phyloP scores from a whole-genome alignment of 345 rosid species.

The Brassica rapa region DNA sequence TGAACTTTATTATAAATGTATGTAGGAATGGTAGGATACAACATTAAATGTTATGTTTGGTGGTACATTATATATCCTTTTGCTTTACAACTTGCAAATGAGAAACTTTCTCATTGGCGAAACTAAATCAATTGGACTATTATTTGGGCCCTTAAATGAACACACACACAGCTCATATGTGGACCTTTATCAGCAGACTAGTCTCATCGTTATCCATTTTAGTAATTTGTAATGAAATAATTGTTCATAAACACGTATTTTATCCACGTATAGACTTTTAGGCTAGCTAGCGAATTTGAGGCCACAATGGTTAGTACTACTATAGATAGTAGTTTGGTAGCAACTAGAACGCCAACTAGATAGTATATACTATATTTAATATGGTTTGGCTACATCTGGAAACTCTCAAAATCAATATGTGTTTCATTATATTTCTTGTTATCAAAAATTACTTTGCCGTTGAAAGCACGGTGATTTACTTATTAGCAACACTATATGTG shows the following conservation, averaged over 20 bases:
- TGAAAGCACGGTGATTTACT: slow-evolving; percentile 1
- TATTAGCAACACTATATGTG: slow-evolving; percentile 14
- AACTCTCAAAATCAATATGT: slow-evolving; percentile 22
- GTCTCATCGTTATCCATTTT: slow-evolving; percentile 1
- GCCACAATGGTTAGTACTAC: slow-evolving; percentile 18
- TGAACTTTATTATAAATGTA: slow-evolving; percentile 21
- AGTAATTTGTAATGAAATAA: not conserved
- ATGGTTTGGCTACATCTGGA: slow-evolving; percentile 27
- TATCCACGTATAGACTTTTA: not conserved
- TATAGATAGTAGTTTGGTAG: slow-evolving; percentile 6
- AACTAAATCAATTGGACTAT: slow-evolving; percentile 14
- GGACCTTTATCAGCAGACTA: slow-evolving; percentile 28
- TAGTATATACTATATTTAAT: not conserved
- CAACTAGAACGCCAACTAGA: slow-evolving; percentile 11
- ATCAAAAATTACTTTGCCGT: slow-evolving; percentile 1
- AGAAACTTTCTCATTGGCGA: slow-evolving; percentile 18
- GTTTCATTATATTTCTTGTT: not conserved
- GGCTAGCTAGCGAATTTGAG: slow-evolving; percentile 22
- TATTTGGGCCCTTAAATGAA: slow-evolving; percentile 21
- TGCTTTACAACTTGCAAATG: slow-evolving; percentile 34
- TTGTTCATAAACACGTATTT: not conserved
- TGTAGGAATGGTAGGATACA: slow-evolving; percentile 19
- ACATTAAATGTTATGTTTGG: slow-evolving; percentile 28
- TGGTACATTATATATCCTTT: not conserved
- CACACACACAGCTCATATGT: slow-evolving; percentile 37